Percentiles rank a stretch among this genome's conserved stretches.
These are phyloP conservation scores for Cercospora zeae-maydis DNA, from an alignment of 2,329 filamentous ascomycete genomes.

Conservation along the genomic window DNA sequence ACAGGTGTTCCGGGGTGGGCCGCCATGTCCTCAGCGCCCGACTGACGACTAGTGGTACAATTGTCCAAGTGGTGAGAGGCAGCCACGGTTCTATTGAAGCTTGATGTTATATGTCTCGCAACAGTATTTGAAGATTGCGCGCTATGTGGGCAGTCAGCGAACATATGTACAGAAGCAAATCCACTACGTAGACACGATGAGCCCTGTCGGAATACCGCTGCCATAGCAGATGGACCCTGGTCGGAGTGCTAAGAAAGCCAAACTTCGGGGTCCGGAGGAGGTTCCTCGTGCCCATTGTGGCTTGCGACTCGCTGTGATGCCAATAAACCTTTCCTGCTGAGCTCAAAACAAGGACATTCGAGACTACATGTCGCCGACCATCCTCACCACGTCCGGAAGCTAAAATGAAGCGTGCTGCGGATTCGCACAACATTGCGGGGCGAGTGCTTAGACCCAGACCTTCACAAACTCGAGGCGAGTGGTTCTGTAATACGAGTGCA, in stretches of 20 bases:
- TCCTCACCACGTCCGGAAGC: slow-evolving; percentile 6
- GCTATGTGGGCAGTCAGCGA: neutral
- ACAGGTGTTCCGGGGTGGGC: slow-evolving; percentile 5
- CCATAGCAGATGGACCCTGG: neutral
- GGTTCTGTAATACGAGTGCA: neutral
- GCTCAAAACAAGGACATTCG: neutral
- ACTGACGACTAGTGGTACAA: neutral
- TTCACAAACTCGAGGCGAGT: neutral
- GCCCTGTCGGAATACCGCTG: neutral
- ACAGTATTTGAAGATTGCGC: neutral
- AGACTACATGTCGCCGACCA: neutral
- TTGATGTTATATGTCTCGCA: neutral
- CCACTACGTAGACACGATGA: neutral
- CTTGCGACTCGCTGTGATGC: neutral
- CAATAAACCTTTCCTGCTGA: neutral
- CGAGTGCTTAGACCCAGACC: neutral
- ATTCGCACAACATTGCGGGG: neutral
- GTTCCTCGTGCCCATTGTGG: neutral
- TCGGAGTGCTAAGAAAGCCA: neutral
- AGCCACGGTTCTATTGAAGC: slow-evolving; percentile 8
- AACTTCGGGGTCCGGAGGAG: slow-evolving; percentile 3
- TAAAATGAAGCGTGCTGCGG: neutral
- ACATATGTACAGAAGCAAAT: neutral
- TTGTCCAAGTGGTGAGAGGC: neutral
- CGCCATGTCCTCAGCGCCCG: neutral